phyloP scores from a whole-genome alignment of 495 filamentous ascomycete species.

The Trichoderma erinaceum region DNA sequence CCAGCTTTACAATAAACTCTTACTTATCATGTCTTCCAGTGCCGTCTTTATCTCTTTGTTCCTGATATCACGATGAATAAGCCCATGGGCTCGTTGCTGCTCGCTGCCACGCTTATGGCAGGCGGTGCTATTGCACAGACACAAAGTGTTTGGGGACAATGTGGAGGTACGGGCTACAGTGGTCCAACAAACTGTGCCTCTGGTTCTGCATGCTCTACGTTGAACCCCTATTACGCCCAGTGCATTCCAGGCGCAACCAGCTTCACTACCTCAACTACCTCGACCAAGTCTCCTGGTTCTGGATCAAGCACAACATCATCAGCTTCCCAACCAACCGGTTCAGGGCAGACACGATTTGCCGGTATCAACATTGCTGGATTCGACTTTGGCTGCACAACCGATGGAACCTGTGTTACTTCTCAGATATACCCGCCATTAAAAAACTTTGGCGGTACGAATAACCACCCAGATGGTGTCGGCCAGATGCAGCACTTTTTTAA shows the following conservation, averaged over 20 bases:
- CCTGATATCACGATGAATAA: background rate
- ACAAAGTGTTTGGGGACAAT: conserved; percentile 2
- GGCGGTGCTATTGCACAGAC: background rate
- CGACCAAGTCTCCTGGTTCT: background rate
- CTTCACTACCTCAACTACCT: background rate
- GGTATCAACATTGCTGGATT: conserved; percentile 39
- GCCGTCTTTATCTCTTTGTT: background rate
- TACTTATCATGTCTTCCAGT: background rate
- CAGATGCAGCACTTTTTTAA: conserved; percentile 55
- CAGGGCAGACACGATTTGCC: conserved; percentile 14
- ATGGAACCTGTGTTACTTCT: conserved; percentile 30
- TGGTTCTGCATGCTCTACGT: background rate
- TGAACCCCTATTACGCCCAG: background rate
- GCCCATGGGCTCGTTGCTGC: background rate
- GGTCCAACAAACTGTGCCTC: background rate
- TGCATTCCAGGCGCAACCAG: background rate
- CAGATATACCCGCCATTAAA: conserved; percentile 26
- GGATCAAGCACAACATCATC: background rate
- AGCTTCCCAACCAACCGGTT: background rate
- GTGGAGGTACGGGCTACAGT: background rate
- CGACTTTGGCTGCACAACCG: conserved; percentile 44
- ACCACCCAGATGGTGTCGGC: conserved; percentile 28
- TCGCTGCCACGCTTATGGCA: background rate
- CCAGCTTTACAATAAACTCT: background rate
- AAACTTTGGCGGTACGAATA: conserved; percentile 20